These are phyloP conservation scores for Aspergillus sp. DNA, from an alignment of 2,329 filamentous ascomycete genomes.

Conservation along the genomic window DNA sequence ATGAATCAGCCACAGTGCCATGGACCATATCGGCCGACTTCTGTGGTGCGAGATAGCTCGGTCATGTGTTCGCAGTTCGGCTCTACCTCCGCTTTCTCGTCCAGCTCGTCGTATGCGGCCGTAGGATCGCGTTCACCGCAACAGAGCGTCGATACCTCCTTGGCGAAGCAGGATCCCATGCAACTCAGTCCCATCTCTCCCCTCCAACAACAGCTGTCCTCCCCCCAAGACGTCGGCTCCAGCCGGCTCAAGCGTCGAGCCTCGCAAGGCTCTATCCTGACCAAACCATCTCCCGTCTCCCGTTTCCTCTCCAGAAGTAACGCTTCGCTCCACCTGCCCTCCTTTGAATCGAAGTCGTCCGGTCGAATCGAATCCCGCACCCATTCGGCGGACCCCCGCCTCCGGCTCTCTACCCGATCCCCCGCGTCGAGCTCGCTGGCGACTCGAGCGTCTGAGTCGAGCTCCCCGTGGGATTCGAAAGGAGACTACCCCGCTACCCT, in stretches of 20 bases:
- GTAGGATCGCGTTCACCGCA: conserved; percentile 14
- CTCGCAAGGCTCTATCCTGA: conserved; percentile 34
- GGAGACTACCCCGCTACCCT: conserved; percentile 33
- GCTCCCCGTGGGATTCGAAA: conserved; percentile 24
- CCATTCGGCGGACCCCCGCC: conserved; percentile 27
- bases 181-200: conserved; percentile 20
- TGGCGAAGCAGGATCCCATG: conserved; percentile 10
- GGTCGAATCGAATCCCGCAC: conserved; percentile 24
- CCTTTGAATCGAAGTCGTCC: conserved; percentile 44
- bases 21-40: conserved; percentile 27
- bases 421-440: conserved; percentile 27
- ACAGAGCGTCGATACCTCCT: conserved; percentile 13
- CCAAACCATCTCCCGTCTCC: conserved; percentile 33
- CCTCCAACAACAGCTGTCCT: conserved; percentile 13
- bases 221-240: conserved; percentile 15
- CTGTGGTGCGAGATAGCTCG: conserved; percentile 22
- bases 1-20: conserved; percentile 32
- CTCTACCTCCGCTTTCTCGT: conserved; percentile 15
- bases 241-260: conserved; percentile 33
- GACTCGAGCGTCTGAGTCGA: conserved; percentile 33
- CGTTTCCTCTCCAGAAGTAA: conserved; percentile 36
- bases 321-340: conserved; percentile 49
- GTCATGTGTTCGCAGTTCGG: conserved; percentile 27
- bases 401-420: conserved; percentile 21
- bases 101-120: conserved; percentile 17